Base-by-base conservation (phyloP, 495 filamentous ascomycete genomes). In the Xylaria telfairii region DNA sequence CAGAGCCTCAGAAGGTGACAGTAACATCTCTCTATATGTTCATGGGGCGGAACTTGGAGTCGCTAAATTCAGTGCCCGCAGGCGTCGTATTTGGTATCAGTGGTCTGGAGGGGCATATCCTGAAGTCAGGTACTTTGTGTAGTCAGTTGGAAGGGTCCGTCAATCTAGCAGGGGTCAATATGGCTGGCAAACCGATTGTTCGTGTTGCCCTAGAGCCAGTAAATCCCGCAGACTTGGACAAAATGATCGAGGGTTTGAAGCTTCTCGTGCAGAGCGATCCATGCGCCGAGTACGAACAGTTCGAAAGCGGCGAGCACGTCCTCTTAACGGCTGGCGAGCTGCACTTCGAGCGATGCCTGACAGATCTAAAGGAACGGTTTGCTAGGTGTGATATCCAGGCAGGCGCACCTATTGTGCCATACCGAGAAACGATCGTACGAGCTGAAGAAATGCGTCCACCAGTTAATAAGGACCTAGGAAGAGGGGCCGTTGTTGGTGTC, bases 41-140 rank as follows among this genome's bases (percentile, higher is more conserved):
- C 60, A 99, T 99, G 96, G 96, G 96, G 42, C 87, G 94, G 51
- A 90, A 91, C 71, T 86, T 99, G 1, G 96, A 98, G 74, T 86
- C 91, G 0, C 88, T 99, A 3, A 83, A 87, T 51, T 92, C 92
- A 0, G 94, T 98, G 0, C 94, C 96, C 3, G 95, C 96, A 26
- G 96, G 96, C 37, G 94, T 96, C 10, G 92, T 99, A 10, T 98
- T 98, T 76, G 96, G 95, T n/a, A 94, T 99, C 42, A 93, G 90
- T 21, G 96, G 96, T 24, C 87, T 99, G 12, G 94, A 94, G 72
- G 96, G 95, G 32, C 88, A 93, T 70, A 90, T 99, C 24, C 83
- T 99, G 54, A 99, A 99, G 79, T 95, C 94, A 28, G 96, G 94
- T 10, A 99, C 96, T 0, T 85, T 99, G 2, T 97, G 94, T 81